phyloP scores from a whole-genome alignment of 2,329 filamentous ascomycete species.

The Aureobasidium mangrovei region DNA sequence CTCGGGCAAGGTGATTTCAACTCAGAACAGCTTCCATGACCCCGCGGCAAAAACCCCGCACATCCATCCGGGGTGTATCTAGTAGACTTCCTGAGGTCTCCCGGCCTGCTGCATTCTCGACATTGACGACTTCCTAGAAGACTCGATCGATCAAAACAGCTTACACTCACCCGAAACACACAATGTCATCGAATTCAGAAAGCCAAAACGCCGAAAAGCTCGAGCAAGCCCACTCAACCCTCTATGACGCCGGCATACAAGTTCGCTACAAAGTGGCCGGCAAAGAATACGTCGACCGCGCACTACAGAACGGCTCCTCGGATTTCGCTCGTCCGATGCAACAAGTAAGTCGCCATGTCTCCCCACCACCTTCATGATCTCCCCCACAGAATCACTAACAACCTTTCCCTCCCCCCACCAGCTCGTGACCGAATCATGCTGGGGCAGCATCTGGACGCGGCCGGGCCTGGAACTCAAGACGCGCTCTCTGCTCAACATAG shows the following conservation, averaged over 20 bases:
- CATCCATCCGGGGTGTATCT: background rate
- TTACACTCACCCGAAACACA: too few species aligned
- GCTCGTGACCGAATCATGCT: conserved; percentile 53
- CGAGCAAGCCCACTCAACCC: conserved; percentile 39
- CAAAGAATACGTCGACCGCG: conserved; percentile 50
- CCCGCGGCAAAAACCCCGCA: background rate
- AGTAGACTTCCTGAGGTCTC: too few species aligned
- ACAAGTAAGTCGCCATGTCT: conserved; percentile 35
- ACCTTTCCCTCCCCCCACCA: conserved; percentile 8
- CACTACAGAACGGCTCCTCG: conserved; percentile 47
- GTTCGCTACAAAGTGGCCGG: conserved; percentile 53
- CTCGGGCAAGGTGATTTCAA: too few species aligned
- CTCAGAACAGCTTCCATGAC: background rate
- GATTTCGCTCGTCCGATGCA: conserved; percentile 54
- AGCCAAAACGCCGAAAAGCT: conserved; percentile 15
- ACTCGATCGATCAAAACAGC: too few species aligned
- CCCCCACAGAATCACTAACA: background rate
- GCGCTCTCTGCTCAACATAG: conserved; percentile 54
- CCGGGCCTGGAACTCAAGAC: conserved; percentile 54
- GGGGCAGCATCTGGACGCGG: conserved; percentile 56
- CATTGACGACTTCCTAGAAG: too few species aligned
- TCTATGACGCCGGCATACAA: conserved; percentile 53
- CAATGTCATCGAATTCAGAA: background rate
- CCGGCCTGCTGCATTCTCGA: too few species aligned
- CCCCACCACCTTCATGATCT: background rate